Percentiles rank a stretch among this genome's conserved stretches.
These are phyloP conservation scores for Immersiporthe knoxdaviesiana DNA, from an alignment of 2,329 filamentous ascomycete species.

Conservation along the genomic window DNA sequence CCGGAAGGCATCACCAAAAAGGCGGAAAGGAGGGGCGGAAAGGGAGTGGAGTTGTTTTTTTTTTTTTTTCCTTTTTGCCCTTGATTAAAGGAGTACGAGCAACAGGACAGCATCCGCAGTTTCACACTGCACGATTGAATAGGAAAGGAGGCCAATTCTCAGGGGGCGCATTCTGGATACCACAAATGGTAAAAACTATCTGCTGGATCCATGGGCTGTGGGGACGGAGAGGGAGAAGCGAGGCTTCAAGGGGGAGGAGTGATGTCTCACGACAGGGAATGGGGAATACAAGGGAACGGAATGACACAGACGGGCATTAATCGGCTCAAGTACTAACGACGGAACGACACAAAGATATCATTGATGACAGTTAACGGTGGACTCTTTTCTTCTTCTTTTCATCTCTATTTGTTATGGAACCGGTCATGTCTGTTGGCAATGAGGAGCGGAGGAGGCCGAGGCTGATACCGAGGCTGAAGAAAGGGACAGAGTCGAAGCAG, in stretches of 20 bases:
- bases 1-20: slow-evolving; percentile 22
- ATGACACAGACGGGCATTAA: slow-evolving; percentile 16
- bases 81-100: slow-evolving; percentile 8
- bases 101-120: slow-evolving; percentile 22
- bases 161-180: slow-evolving; percentile 22
- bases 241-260: slow-evolving; percentile 5
- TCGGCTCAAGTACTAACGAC: slow-evolving; percentile 26
- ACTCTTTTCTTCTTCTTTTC: slow-evolving; percentile 15
- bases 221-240: slow-evolving; percentile 7
- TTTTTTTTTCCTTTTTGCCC: neutral
- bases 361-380: slow-evolving; percentile 29
- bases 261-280: slow-evolving; percentile 18
- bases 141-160: slow-evolving; percentile 11
- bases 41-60: slow-evolving; percentile 6
- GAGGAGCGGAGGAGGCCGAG: neutral
- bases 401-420: slow-evolving; percentile 10
- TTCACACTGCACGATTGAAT: slow-evolving; percentile 18
- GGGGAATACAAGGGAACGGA: slow-evolving; percentile 8
- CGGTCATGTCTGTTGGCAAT: slow-evolving; percentile 13
- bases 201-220: slow-evolving; percentile 19
- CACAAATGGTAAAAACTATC: neutral
- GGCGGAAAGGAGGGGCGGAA: neutral
- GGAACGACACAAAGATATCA: slow-evolving; percentile 30
- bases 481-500: neutral
- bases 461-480: neutral